A percentile compares a stretch with the other conserved stretches of the same genome.
Evolutionary conservation across 2,329 filamentous ascomycete species (phyloP).

Genomic region (Stachybotrys elegans): DNA sequence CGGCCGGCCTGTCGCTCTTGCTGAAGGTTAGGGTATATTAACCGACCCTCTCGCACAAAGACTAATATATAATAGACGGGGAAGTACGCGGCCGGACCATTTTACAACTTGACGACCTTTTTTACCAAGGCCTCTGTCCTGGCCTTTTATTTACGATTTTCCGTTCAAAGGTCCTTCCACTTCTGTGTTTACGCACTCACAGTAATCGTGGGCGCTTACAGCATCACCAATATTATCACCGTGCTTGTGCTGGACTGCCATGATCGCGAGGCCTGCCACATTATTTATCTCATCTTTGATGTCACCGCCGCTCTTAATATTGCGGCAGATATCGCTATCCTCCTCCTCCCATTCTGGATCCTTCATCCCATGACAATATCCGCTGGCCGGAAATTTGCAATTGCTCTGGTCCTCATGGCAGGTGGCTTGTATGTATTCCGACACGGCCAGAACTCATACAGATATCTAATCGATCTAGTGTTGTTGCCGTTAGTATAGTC

Average conservation of each 20-base stretch:
- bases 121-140: constrained; percentile 16
- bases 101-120: constrained; percentile 13
- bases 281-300: not conserved
- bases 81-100: constrained; percentile 2
- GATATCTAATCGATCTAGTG: not conserved
- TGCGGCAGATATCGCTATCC: constrained; percentile 2
- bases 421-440: constrained; percentile 7
- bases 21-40: not conserved
- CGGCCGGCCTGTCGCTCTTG: not conserved
- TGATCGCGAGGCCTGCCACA: not conserved
- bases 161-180: constrained; percentile 2
- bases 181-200: not conserved
- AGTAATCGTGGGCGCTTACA: constrained; percentile 2
- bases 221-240: not conserved
- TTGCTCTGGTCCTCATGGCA: constrained; percentile 7
- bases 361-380: constrained; percentile 6
- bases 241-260: not conserved
- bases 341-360: constrained; percentile 8
- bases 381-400: constrained; percentile 3
- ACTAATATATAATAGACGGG: not conserved
- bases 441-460: not conserved
- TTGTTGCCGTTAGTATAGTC: constrained; percentile 6
- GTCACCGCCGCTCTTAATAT: constrained; percentile 1
- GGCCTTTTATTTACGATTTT: constrained; percentile 15
- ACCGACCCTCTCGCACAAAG: not conserved